Conservation (phyloP, 192 early-diverging fungal genomes). For the Entophlyctis helioformis region DNA sequence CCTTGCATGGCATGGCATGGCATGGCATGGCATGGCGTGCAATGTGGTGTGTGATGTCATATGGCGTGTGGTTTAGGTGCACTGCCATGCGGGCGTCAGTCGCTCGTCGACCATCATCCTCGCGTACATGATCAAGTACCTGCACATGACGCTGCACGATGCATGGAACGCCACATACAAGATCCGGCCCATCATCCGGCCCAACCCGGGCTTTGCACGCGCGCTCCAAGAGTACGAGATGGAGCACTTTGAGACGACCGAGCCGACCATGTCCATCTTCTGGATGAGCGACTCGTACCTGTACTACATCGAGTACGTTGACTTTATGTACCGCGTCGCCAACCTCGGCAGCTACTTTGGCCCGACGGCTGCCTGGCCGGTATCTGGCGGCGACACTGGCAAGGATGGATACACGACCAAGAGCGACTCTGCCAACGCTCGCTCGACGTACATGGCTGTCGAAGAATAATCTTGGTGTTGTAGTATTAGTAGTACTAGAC, state of each 20-base stretch:
- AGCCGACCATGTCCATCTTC: constrained; percentile 16
- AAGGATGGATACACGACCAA: too few relatives aligned
- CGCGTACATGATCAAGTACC: constrained; percentile 41
- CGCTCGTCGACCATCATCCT: constrained; percentile 42
- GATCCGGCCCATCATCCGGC: constrained; percentile 31
- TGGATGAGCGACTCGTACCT: constrained; percentile 35
- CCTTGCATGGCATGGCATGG: too few relatives aligned
- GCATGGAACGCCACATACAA: constrained; percentile 25
- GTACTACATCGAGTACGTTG: constrained; percentile 26
- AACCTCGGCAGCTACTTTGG: too few relatives aligned
- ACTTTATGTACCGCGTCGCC: constrained; percentile 8
- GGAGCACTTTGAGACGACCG: constrained; percentile 3
- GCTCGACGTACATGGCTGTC: too few relatives aligned
- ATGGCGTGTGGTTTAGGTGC: constrained; percentile 8
- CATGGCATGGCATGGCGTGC: background rate
- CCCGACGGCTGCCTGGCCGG: too few relatives aligned
- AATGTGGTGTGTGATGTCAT: background rate
- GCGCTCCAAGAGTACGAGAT: constrained; percentile 25
- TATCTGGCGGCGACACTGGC: too few relatives aligned
- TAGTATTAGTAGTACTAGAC: too few relatives aligned
- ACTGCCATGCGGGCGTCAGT: constrained; percentile 54
- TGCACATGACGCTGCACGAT: constrained; percentile 24
- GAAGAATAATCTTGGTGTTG: too few relatives aligned
- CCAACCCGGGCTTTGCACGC: constrained; percentile 33
- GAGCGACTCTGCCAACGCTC: too few relatives aligned